Evolutionary conservation across 805 yeast species (phyloP).

Genomic region (Candida verbasci): DNA sequence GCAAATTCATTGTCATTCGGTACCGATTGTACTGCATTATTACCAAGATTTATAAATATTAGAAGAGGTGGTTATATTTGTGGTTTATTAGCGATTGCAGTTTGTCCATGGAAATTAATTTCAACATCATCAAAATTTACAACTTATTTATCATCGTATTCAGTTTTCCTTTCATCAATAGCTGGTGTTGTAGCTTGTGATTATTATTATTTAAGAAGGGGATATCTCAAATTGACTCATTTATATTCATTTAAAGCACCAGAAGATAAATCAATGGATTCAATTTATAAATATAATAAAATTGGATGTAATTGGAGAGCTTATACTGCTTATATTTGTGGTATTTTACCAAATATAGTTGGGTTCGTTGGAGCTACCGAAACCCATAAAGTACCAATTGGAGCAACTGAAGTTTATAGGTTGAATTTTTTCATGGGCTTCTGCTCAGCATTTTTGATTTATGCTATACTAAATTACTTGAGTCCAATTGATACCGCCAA

Average conservation of each 20-base stretch:
- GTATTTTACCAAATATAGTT: slow-evolving; percentile 77
- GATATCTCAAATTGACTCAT: slow-evolving; percentile 59
- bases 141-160: slow-evolving; percentile 39
- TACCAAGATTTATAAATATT: slow-evolving; percentile 37
- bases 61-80: slow-evolving; percentile 40
- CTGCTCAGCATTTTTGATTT: slow-evolving; percentile 50
- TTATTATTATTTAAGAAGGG: slow-evolving; percentile 62
- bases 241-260: slow-evolving; percentile 49
- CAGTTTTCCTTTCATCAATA: slow-evolving; percentile 40
- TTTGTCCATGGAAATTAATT: slow-evolving; percentile 41
- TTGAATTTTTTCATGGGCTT: slow-evolving; percentile 79
- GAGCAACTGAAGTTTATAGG: slow-evolving; percentile 70
- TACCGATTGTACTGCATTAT: slow-evolving; percentile 37
- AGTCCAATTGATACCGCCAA: slow-evolving; percentile 45
- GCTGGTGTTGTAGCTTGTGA: slow-evolving; percentile 41
- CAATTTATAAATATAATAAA: slow-evolving; percentile 55
- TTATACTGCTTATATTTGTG: slow-evolving; percentile 70
- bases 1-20: slow-evolving; percentile 41
- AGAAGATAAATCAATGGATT: slow-evolving; percentile 20
- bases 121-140: slow-evolving; percentile 37
- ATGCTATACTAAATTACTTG: slow-evolving; percentile 47
- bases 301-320: slow-evolving; percentile 84
- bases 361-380: slow-evolving; percentile 86
- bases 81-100: slow-evolving; percentile 34
- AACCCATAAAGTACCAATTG: slow-evolving; percentile 63